Evolutionary conservation across 495 filamentous ascomycete species (phyloP).

Genomic region (Zalerion maritima): DNA sequence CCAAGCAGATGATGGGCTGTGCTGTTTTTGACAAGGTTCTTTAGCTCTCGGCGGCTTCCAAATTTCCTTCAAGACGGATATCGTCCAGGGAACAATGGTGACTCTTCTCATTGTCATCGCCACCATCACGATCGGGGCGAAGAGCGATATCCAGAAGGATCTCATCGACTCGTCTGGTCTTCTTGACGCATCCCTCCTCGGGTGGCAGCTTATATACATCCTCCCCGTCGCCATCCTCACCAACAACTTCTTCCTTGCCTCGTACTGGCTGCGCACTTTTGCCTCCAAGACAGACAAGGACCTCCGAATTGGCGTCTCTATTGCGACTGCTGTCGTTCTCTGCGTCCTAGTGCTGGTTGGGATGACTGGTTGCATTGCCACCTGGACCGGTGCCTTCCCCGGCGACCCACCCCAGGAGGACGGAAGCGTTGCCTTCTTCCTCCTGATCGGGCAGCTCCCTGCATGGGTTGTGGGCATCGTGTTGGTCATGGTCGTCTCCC

Average conservation of each 20-base stretch:
- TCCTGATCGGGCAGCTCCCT: constrained; percentile 52
- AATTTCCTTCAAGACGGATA: constrained; percentile 67
- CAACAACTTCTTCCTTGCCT: constrained; percentile 65
- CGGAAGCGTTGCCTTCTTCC: constrained; percentile 58
- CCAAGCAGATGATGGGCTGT: not conserved
- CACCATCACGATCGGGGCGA: constrained; percentile 54
- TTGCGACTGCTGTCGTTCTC: constrained; percentile 45
- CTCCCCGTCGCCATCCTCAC: constrained; percentile 60
- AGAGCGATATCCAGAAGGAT: constrained; percentile 51
- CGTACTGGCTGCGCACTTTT: constrained; percentile 72
- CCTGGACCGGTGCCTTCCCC: constrained; percentile 53
- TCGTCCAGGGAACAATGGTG: constrained; percentile 62
- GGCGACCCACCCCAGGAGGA: constrained; percentile 35
- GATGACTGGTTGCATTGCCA: constrained; percentile 52
- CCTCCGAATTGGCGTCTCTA: constrained; percentile 51
- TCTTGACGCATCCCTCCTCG: constrained; percentile 43
- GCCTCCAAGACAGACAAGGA: constrained; percentile 62
- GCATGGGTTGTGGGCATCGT: constrained; percentile 63
- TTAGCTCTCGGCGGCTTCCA: constrained; percentile 59
- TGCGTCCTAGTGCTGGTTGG: constrained; percentile 53
- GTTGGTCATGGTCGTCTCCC: constrained; percentile 57
- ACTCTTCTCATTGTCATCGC: constrained; percentile 51
- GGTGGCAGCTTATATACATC: constrained; percentile 69
- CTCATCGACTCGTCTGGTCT: constrained; percentile 47
- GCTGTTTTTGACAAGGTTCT: constrained; percentile 8